These are phyloP conservation scores for Biscogniauxia sp. DNA, from an alignment of 2,329 filamentous ascomycete genomes.

Conservation along the genomic window DNA sequence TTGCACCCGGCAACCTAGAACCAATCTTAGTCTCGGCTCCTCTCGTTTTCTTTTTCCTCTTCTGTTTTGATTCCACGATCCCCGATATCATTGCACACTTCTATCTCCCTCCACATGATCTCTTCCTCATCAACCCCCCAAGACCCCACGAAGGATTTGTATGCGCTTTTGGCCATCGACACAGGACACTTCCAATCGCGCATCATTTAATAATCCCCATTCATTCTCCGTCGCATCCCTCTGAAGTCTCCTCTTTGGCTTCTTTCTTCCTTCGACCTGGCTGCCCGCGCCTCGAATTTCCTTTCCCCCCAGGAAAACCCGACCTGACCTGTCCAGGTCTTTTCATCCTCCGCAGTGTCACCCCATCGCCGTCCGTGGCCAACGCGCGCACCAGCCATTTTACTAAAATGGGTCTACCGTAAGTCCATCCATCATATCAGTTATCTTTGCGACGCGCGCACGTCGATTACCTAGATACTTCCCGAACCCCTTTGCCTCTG, in stretches of 20 bases:
- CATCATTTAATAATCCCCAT: conserved; percentile 8
- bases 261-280: background rate
- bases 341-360: background rate
- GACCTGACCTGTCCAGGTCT: background rate
- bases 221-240: conserved; percentile 5
- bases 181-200: conserved; percentile 3
- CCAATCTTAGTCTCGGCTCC: background rate
- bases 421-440: conserved; percentile 32
- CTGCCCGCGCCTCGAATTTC: background rate
- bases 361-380: conserved; percentile 3
- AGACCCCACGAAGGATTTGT: background rate
- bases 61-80: conserved; percentile 17
- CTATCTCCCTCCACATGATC: background rate
- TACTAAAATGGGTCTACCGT: conserved; percentile 46
- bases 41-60: conserved; percentile 5
- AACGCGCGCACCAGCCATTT: conserved; percentile 16
- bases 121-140: background rate
- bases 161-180: background rate
- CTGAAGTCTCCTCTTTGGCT: background rate
- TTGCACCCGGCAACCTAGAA: background rate
- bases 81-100: conserved; percentile 11
- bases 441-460: conserved; percentile 16
- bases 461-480: conserved; percentile 17
- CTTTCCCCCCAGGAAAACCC: background rate
- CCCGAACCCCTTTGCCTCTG: conserved; percentile 2